A percentile compares a stretch with the other conserved stretches of the same genome.
phyloP scores from a whole-genome alignment of 1,139 yeast genomes.

The Williopsis jadinii region DNA sequence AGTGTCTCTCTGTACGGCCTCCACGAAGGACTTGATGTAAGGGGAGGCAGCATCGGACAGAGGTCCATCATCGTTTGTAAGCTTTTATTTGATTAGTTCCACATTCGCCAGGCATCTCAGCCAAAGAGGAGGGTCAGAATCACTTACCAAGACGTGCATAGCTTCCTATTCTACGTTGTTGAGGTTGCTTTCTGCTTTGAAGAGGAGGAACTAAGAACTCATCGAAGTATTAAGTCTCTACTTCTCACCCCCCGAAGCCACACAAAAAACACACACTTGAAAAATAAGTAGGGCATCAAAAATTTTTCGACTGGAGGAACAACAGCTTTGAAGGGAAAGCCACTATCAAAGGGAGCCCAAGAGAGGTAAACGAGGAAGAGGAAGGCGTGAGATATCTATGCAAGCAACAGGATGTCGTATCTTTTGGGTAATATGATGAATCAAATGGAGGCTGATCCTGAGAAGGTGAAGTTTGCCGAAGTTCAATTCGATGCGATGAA shows the following conservation, averaged over 20 bases:
- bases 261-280: no score
- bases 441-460: constrained; percentile 50
- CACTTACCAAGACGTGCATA: constrained; percentile 17
- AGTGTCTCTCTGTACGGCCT: constrained; percentile 55
- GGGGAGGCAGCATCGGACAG: constrained; percentile 78
- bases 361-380: neutral
- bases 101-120: no score
- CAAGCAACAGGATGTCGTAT: constrained; percentile 43
- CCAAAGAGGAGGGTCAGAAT: no score
- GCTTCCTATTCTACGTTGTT: neutral
- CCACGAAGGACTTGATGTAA: constrained; percentile 73
- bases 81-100: constrained; percentile 1
- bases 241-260: no score
- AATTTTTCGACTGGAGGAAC: no score
- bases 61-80: constrained; percentile 97
- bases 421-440: constrained; percentile 35
- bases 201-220: no score
- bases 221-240: no score
- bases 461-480: constrained; percentile 62
- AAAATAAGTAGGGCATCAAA: no score
- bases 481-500: constrained; percentile 72
- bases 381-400: no score
- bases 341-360: neutral
- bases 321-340: neutral
- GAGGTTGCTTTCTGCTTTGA: neutral